Percentiles rank a stretch among this genome's conserved stretches.
Conservation (phyloP, 164 flowering plant species). For the Litsea cubeba region DNA sequence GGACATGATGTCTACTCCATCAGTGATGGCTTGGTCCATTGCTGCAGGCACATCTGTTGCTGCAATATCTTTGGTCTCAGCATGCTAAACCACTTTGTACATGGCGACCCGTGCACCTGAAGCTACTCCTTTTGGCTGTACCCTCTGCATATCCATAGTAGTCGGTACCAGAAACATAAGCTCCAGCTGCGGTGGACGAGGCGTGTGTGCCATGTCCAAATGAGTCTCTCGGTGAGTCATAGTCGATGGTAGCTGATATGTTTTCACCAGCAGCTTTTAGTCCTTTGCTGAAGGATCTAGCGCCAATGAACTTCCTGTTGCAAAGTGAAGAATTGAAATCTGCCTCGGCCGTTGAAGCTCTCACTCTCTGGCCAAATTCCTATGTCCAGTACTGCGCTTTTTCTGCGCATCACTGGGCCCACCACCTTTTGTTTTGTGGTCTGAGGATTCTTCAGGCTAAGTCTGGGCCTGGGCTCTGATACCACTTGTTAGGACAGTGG, state of each 20-base stretch:
- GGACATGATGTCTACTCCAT: conserved; percentile 50
- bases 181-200: conserved; percentile 4
- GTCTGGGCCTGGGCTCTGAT: too few relatives aligned
- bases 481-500: too few relatives aligned
- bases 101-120: too few relatives aligned
- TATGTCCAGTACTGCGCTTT: too few relatives aligned
- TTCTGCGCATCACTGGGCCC: too few relatives aligned
- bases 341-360: conserved; percentile 15
- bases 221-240: conserved; percentile 34
- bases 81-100: too few relatives aligned
- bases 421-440: too few relatives aligned
- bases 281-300: conserved; percentile 36
- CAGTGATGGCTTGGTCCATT: conserved; percentile 49
- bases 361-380: conserved; percentile 24
- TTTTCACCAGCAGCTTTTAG: conserved; percentile 12
- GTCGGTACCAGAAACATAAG: conserved; percentile 22
- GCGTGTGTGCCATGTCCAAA: conserved; percentile 47
- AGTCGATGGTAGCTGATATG: conserved; percentile 13
- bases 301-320: conserved; percentile 44
- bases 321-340: conserved; percentile 13
- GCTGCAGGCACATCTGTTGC: conserved; percentile 22
- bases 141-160: conserved; percentile 37
- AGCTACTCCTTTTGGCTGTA: too few relatives aligned
- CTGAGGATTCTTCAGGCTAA: too few relatives aligned
- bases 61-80: too few relatives aligned